Base-by-base conservation (phyloP, 495 filamentous ascomycete genomes). In the Bryoglossum gracile region DNA sequence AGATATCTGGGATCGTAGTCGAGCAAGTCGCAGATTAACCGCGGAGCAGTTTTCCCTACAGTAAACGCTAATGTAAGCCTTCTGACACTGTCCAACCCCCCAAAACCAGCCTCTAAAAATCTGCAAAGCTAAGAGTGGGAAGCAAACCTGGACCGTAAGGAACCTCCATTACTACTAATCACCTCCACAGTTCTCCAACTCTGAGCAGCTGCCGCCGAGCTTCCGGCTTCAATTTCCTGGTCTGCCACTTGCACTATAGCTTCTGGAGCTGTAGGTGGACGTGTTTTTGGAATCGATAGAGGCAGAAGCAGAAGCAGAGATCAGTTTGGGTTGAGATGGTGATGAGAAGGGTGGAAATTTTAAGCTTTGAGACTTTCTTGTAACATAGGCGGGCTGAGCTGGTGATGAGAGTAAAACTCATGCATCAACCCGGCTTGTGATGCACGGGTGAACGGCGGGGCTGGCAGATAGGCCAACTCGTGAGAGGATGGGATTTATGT, bases 41-140 rank as follows among this genome's bases (percentile, higher is more conserved):
- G 37, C 9, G 59, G 59, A 25, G 53, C 39, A 2, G 56, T 62
- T 40, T 62, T 62, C 16, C 59, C 59, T 62, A 48, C 21, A 21
- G 33, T 28, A 8, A 19, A 34, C 21, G 28, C 21, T 14, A 11
- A 17, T 19, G 28, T 58, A 32, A 58, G 56, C 44, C 11, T 39
- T 5, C 22, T 17, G 28, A n/a, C n/a, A n/a, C n/a, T n/a, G n/a
- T n/a, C n/a, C n/a, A n/a, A n/a, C n/a, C n/a, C n/a, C n/a, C n/a
- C n/a, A n/a, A n/a, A n/a, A n/a, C n/a, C n/a, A n/a, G n/a, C n/a
- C n/a, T n/a, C n/a, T n/a, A 50, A 30, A 10, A 33, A 21, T 21
- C 42, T 22, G 21, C 22, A 19, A 46, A 32, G 34, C 9, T 5
- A 33, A 43, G 36, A 36, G 26, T 18, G 24, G 18, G 30, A 43